A percentile compares a stretch with the other conserved stretches of the same genome.
phyloP scores from a whole-genome alignment of 306 rosid species.

The Sindora glabra region DNA sequence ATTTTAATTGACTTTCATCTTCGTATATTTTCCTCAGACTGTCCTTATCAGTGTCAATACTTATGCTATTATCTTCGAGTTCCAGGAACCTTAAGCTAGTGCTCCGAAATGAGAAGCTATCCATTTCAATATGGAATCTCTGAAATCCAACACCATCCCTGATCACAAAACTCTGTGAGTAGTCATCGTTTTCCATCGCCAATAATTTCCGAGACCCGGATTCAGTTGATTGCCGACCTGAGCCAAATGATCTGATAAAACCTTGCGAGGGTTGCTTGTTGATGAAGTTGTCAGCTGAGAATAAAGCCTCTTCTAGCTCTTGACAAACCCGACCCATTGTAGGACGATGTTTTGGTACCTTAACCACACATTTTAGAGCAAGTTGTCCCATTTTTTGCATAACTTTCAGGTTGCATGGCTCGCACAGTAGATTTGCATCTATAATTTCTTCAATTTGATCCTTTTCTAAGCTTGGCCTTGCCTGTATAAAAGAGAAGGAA shows the following conservation, averaged over 20 bases:
- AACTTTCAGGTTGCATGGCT: conserved; percentile 57
- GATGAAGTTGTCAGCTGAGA: conserved; percentile 26
- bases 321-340: conserved; percentile 63
- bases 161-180: conserved; percentile 61
- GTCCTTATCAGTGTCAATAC: conserved; percentile 32
- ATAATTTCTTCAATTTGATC: conserved; percentile 57
- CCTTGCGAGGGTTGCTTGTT: conserved; percentile 20
- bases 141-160: conserved; percentile 48
- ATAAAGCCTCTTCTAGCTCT: conserved; percentile 55
- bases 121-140: conserved; percentile 61
- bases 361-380: conserved; percentile 56
- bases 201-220: background rate
- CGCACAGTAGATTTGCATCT: conserved; percentile 57
- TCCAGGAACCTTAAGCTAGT: conserved; percentile 54
- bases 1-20: too few species aligned
- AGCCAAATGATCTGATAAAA: conserved; percentile 7
- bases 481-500: conserved; percentile 41
- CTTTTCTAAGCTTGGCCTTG: conserved; percentile 65
- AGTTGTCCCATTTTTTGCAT: conserved; percentile 72
- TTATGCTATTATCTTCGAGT: conserved; percentile 47
- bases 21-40: conserved; percentile 14
- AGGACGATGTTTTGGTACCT: conserved; percentile 60
- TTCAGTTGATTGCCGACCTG: conserved; percentile 6
- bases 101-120: conserved; percentile 48
- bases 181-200: conserved; percentile 25